Conservation (phyloP, 2,329 filamentous ascomycete genomes). For the Xylariaceae sp. region DNA sequence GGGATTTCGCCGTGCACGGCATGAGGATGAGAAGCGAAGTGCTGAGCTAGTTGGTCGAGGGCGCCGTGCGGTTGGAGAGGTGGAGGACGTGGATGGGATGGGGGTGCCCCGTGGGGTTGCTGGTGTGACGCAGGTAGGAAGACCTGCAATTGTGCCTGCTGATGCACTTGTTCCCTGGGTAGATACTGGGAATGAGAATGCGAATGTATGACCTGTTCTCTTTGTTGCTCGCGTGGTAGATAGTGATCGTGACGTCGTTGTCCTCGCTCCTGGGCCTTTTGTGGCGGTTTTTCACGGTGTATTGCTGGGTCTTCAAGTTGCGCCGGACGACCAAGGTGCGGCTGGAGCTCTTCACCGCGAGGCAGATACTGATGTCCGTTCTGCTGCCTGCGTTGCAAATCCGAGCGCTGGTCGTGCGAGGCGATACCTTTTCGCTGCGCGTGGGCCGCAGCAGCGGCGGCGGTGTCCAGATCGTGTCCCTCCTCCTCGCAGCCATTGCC, state of each 20-base stretch:
- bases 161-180: constrained; percentile 13
- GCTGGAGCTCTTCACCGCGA: too few relatives aligned
- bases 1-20: constrained; percentile 56
- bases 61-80: constrained; percentile 20
- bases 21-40: constrained; percentile 34
- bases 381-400: too few relatives aligned
- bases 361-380: too few relatives aligned
- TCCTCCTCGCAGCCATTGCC: constrained; percentile 24
- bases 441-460: constrained; percentile 43
- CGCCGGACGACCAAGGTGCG: neutral
- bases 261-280: neutral
- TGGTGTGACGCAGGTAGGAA: constrained; percentile 21
- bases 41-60: constrained; percentile 35
- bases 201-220: constrained; percentile 15
- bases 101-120: constrained; percentile 34
- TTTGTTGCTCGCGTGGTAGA: constrained; percentile 15
- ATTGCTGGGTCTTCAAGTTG: constrained; percentile 6
- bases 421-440: constrained; percentile 37
- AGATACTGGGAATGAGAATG: constrained; percentile 13
- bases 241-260: neutral
- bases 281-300: neutral
- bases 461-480: constrained; percentile 38
- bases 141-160: constrained; percentile 7
- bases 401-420: constrained; percentile 12
- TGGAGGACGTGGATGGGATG: constrained; percentile 28